phyloP scores from a whole-genome alignment of 2,329 filamentous ascomycete species.

The Colletotrichum chrysophilum region DNA sequence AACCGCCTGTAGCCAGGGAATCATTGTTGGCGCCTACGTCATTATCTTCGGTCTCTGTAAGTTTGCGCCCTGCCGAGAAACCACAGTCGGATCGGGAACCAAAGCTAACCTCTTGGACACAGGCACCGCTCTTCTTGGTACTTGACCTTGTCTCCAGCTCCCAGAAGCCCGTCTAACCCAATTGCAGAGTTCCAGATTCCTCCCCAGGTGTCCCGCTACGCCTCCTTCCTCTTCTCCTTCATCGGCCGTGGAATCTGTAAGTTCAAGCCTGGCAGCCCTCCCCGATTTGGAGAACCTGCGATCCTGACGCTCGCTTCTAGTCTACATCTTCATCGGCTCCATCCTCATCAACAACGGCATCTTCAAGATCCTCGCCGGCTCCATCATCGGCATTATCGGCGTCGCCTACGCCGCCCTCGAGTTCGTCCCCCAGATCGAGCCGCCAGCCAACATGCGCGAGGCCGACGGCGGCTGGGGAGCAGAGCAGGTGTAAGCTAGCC shows the following conservation, averaged over 20 bases:
- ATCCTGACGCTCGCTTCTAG: conserved; percentile 47
- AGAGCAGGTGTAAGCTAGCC: conserved; percentile 68
- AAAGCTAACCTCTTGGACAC: conserved; percentile 25
- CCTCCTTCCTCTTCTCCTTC: conserved; percentile 98
- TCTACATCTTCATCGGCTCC: conserved; percentile 95
- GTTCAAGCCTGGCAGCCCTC: conserved; percentile 41
- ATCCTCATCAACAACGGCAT: conserved; percentile 75
- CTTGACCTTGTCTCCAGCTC: background rate
- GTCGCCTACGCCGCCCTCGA: conserved; percentile 78
- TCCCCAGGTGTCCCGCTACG: conserved; percentile 89
- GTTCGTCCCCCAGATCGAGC: conserved; percentile 80
- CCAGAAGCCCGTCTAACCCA: background rate
- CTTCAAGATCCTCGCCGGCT: conserved; percentile 77
- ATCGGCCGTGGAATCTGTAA: conserved; percentile 92
- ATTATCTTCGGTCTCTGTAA: conserved; percentile 88
- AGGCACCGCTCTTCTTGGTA: conserved; percentile 73
- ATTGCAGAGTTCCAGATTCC: conserved; percentile 87
- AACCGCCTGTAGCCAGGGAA: conserved; percentile 58
- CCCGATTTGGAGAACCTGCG: background rate
- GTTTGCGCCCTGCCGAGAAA: conserved; percentile 30
- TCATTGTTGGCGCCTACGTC: conserved; percentile 86
- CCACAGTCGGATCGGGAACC: background rate
- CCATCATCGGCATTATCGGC: conserved; percentile 78
- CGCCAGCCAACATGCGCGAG: conserved; percentile 82
- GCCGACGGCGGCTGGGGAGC: conserved; percentile 78